Conservation (phyloP, 192 early-diverging fungal species). For the Backusella tuberculispora region DNA sequence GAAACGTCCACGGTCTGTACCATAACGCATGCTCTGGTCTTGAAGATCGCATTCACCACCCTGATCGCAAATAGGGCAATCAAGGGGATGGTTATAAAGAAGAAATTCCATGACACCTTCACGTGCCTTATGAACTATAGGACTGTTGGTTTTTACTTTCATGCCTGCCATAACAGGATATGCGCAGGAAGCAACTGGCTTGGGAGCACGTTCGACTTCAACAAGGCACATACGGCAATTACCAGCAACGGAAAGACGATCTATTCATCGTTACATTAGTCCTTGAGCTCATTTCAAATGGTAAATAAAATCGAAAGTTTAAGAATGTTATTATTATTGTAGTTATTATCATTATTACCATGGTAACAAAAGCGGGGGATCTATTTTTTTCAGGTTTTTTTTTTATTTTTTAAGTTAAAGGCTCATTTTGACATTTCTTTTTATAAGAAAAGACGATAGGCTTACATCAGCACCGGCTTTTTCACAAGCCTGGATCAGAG, state of each 20-base stretch:
- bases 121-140: constrained; percentile 94
- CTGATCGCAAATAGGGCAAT: constrained; percentile 98
- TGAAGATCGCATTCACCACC: constrained; percentile 99
- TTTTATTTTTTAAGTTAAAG: background rate
- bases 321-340: background rate
- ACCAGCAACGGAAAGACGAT: constrained; percentile 93
- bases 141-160: constrained; percentile 94
- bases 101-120: constrained; percentile 93
- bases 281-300: background rate
- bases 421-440: background rate
- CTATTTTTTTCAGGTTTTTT: constrained; percentile 24
- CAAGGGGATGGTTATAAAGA: constrained; percentile 95
- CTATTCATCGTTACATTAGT: constrained; percentile 50
- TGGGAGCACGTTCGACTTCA: constrained; percentile 94
- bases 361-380: constrained; percentile 78
- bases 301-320: background rate
- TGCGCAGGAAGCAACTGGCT: constrained; percentile 95
- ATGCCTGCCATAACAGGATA: constrained; percentile 97
- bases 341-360: constrained; percentile 13
- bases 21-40: constrained; percentile 96
- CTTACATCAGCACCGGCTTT: constrained; percentile 80
- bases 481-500: constrained; percentile 97
- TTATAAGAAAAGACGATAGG: background rate
- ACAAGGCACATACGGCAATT: constrained; percentile 99
- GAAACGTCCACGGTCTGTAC: constrained; percentile 90